These are phyloP conservation scores for Metschnikowia noctiluminum DNA, from an alignment of 805 yeast genomes.

Conservation along the genomic window DNA sequence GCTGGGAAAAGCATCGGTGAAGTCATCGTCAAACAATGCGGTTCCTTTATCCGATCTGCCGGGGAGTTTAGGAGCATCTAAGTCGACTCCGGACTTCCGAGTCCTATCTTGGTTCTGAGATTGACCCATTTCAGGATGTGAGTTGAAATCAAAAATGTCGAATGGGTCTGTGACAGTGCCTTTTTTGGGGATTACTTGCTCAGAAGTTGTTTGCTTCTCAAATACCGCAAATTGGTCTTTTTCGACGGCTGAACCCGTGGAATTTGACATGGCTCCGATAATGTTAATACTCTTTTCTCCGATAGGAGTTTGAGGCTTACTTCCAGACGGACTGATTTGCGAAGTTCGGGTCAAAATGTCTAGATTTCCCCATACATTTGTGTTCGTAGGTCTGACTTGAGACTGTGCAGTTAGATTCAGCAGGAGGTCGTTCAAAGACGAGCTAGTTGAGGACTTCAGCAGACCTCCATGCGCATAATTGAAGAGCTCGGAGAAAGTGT, in stretches of 20 bases:
- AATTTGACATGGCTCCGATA: background rate
- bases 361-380: conserved; percentile 6
- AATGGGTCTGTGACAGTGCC: background rate
- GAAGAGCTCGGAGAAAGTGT: conserved; percentile 44
- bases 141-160: conserved; percentile 1
- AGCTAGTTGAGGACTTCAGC: conserved; percentile 12
- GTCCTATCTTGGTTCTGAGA: background rate
- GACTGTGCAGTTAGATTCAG: conserved; percentile 2
- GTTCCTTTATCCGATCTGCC: background rate
- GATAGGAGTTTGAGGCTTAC: conserved; percentile 1
- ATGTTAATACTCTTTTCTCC: background rate
- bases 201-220: background rate
- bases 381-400: background rate
- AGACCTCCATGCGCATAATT: conserved; percentile 25
- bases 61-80: background rate
- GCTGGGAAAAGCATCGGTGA: conserved; percentile 35
- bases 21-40: conserved; percentile 41
- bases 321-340: conserved; percentile 2
- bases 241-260: background rate
- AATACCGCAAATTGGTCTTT: conserved; percentile 22
- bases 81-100: background rate
- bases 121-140: background rate
- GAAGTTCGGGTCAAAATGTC: conserved; percentile 11
- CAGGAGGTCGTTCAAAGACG: conserved; percentile 15
- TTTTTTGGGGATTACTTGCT: background rate